Conservation (phyloP, 2,329 filamentous ascomycete species). For the Sporothrix protearum region DNA sequence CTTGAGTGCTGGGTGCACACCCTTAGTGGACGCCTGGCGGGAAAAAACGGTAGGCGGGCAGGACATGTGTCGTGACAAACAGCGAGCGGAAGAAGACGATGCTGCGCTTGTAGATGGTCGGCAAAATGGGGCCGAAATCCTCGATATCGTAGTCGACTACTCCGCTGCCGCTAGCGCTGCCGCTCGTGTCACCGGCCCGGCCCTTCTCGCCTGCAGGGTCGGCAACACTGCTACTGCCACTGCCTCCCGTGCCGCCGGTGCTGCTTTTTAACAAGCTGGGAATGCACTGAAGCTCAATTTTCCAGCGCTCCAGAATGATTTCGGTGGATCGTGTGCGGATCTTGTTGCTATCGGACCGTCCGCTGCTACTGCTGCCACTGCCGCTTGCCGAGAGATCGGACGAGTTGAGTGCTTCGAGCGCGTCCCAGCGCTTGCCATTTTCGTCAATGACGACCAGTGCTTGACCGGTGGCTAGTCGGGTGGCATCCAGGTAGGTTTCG, state of each 20-base stretch:
- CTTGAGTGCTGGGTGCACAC: constrained; percentile 63
- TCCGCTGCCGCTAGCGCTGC: background rate
- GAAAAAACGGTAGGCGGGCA: constrained; percentile 82
- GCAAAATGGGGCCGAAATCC: constrained; percentile 63
- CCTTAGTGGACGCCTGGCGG: constrained; percentile 68
- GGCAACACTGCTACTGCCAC: background rate
- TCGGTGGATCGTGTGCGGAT: constrained; percentile 48
- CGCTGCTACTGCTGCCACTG: constrained; percentile 31
- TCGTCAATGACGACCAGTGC: constrained; percentile 85
- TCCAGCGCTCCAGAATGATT: constrained; percentile 88
- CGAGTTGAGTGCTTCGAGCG: constrained; percentile 72
- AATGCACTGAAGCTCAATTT: constrained; percentile 69
- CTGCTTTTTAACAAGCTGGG: constrained; percentile 31
- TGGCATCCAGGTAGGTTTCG: constrained; percentile 82
- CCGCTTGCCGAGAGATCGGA: constrained; percentile 53
- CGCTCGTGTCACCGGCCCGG: background rate
- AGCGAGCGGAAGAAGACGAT: constrained; percentile 92
- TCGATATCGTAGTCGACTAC: constrained; percentile 42
- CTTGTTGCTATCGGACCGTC: constrained; percentile 33
- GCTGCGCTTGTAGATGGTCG: constrained; percentile 94
- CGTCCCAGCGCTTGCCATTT: constrained; percentile 87
- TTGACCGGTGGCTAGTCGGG: constrained; percentile 75
- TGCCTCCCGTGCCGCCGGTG: constrained; percentile 2
- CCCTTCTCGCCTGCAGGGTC: background rate
- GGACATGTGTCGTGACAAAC: constrained; percentile 73